Evolutionary conservation across 1,284 basidiomycete species (phyloP).

Genomic region (Ceratobasidium sp.): DNA sequence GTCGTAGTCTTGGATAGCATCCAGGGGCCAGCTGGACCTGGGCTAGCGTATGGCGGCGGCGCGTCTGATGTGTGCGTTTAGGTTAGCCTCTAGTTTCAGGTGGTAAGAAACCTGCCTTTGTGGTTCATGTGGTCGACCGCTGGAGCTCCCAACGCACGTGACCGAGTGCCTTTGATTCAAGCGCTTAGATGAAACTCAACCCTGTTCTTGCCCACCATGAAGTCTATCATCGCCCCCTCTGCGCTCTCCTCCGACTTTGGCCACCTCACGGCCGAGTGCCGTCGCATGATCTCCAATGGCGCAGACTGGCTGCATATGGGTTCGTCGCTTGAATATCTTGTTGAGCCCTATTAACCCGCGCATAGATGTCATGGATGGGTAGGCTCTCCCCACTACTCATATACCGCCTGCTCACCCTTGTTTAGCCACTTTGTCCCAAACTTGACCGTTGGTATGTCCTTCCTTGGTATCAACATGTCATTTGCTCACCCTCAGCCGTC

Average conservation of each 20-base stretch:
- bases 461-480: not conserved
- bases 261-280: conserved; percentile 89
- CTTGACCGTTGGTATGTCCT: conserved; percentile 85
- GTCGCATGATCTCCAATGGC: conserved; percentile 89
- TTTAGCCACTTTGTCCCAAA: conserved; percentile 95
- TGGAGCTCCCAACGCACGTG: not conserved
- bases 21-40: conserved; percentile 17
- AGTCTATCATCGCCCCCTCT: conserved; percentile 89
- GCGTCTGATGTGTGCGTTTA: not conserved
- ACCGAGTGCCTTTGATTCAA: too few species aligned
- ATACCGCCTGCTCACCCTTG: not conserved
- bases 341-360: conserved; percentile 25
- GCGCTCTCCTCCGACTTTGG: conserved; percentile 96
- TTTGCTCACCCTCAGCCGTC: conserved; percentile 19
- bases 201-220: conserved; percentile 61
- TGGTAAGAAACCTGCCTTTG: conserved; percentile 22
- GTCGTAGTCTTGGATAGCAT: conserved; percentile 33
- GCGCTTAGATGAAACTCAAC: not conserved
- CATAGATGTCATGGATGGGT: conserved; percentile 97
- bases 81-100: not conserved
- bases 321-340: conserved; percentile 55
- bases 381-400: conserved; percentile 45
- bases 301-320: conserved; percentile 98
- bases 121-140: conserved; percentile 3
- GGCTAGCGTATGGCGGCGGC: conserved; percentile 25